Evolutionary conservation across 495 filamentous ascomycete genomes (phyloP).

Genomic region (Chlorociboria aeruginascens): DNA sequence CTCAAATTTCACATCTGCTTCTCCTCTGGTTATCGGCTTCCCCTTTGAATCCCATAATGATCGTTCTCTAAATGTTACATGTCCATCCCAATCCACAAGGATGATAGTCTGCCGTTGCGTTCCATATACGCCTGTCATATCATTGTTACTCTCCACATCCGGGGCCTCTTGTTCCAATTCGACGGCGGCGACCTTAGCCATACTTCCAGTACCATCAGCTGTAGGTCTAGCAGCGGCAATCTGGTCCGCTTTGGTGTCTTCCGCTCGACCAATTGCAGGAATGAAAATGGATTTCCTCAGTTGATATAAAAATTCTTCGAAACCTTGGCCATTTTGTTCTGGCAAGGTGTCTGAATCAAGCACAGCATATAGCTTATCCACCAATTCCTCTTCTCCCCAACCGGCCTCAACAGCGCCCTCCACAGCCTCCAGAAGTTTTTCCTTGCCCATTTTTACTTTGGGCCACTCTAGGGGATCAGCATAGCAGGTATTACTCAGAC

Average conservation of each 20-base stretch:
- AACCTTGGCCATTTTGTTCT: slow-evolving; percentile 38
- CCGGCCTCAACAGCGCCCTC: slow-evolving; percentile 29
- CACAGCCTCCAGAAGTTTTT: slow-evolving; percentile 30
- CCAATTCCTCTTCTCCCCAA: slow-evolving; percentile 48
- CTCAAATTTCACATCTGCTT: slow-evolving; percentile 50
- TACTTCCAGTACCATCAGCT: slow-evolving; percentile 17
- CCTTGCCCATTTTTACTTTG: slow-evolving; percentile 54
- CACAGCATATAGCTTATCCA: slow-evolving; percentile 56
- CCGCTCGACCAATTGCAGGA: slow-evolving; percentile 50
- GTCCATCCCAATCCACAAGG: slow-evolving; percentile 62
- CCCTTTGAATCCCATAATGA: slow-evolving; percentile 64
- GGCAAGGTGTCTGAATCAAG: slow-evolving; percentile 67
- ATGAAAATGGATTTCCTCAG: slow-evolving; percentile 78
- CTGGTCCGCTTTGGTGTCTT: slow-evolving; percentile 18
- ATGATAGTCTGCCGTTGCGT: slow-evolving; percentile 88
- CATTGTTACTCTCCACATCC: slow-evolving; percentile 23
- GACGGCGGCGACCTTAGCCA: slow-evolving; percentile 16
- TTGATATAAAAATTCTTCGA: slow-evolving; percentile 57
- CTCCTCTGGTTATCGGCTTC: slow-evolving; percentile 42
- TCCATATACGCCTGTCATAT: slow-evolving; percentile 62
- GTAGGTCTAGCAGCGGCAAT: slow-evolving; percentile 7
- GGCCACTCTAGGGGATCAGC: slow-evolving; percentile 59
- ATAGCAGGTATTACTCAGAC: slow-evolving; percentile 78
- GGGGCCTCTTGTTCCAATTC: slow-evolving; percentile 21
- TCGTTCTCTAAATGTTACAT: slow-evolving; percentile 72